phyloP scores from a whole-genome alignment of 164 flowering plant species.

The Litsea cubeba region DNA sequence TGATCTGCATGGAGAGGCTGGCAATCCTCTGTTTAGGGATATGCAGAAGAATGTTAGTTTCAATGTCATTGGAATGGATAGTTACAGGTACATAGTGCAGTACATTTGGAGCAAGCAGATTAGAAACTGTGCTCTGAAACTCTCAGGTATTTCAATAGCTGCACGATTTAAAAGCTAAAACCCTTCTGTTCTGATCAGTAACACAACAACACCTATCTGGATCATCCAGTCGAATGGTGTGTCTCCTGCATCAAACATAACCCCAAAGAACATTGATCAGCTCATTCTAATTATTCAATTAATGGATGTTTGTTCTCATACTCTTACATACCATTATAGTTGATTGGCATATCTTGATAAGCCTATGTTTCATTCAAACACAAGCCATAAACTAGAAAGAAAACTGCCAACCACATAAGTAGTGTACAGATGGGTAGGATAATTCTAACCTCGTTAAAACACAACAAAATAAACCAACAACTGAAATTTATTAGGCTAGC shows the following conservation, averaged over 20 bases:
- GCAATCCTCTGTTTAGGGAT: slow-evolving; percentile 12
- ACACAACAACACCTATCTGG: not conserved
- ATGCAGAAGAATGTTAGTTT: slow-evolving; percentile 7
- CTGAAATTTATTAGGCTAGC: not conserved
- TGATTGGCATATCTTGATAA: too few species aligned
- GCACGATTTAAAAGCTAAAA: not conserved
- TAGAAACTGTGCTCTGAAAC: slow-evolving; percentile 1
- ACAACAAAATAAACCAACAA: too few species aligned
- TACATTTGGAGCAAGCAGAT: slow-evolving; percentile 9
- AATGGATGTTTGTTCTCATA: not conserved
- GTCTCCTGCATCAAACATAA: not conserved
- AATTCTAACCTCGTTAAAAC: too few species aligned
- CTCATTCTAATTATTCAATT: not conserved
- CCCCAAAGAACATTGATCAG: not conserved
- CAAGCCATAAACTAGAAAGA: too few species aligned
- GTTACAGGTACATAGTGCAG: slow-evolving; percentile 15
- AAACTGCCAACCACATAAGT: too few species aligned
- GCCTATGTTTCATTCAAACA: too few species aligned
- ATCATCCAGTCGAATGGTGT: not conserved
- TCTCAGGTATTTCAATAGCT: not conserved
- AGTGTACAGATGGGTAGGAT: too few species aligned
- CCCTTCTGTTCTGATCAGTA: not conserved
- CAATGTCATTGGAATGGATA: slow-evolving; percentile 13
- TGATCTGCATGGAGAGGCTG: not conserved
- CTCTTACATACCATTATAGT: too few species aligned